Evolutionary conservation across 1,139 yeast genomes (phyloP), one percentile per base, ranked within the genome.

Genomic region (Candida freyschussii): DNA sequence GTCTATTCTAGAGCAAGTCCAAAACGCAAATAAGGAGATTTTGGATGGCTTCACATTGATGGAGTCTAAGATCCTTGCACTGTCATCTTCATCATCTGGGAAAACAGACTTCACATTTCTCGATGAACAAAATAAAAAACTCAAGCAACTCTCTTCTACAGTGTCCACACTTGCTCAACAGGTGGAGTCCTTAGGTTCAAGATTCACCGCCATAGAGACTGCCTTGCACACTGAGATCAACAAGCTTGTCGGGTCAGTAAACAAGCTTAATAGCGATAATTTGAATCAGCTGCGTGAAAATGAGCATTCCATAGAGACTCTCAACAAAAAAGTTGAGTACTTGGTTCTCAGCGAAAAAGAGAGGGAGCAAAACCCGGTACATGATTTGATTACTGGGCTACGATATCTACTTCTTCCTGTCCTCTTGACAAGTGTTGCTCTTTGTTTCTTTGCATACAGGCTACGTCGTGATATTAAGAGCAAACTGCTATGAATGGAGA

Each of bases 391-490:
- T 3, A 40, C 52, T 12, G 56, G 57, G 23, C 39, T 63, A 29
- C 50, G 55, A 14, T 49, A 57, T 18, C 53, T 65, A 53, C 34
- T 63, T 12, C 34, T 61, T 4, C 66, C 66, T 13, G 39, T 62
- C 13, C 47, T 57, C 15, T 27, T 56, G 12, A 41, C 58, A 2
- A 56, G 57, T 51, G 36, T 55, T 8, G 48, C 53, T 2, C 49
- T 62, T 49, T 63, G 65, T 21, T 58, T 59, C 42, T 60, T 60
- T 36, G 60, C 64, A 9, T 62, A 58, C 42, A 59, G 51, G 36
- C 50, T 63, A 18, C 63, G 65, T 44, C 62, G 60, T 45, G 68
- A 62, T 29, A 60, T 55, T 18, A 63, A 62, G 40, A 56, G 63
- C 12, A 63, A 63, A 40, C 37, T 60, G 14, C 40, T 62, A 25